Percentiles rank a stretch among this genome's conserved stretches.
These are phyloP conservation scores for Effrenium voratum DNA, from an alignment of 73 alveolate species.

Conservation along the genomic window DNA sequence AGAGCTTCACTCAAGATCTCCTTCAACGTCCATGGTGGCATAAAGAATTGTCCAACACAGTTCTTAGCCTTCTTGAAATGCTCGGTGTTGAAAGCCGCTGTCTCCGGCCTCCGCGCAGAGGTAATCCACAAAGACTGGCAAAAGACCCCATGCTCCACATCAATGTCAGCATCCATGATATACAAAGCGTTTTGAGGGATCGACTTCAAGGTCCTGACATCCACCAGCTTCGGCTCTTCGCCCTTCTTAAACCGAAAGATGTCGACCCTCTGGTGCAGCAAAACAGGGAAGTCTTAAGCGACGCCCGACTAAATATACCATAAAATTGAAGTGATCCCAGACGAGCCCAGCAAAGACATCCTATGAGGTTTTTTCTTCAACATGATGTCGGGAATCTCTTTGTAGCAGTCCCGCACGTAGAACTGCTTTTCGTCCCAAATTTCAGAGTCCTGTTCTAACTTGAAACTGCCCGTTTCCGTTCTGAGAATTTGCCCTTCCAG, in stretches of 20 bases:
- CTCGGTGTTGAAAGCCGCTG: constrained; percentile 38
- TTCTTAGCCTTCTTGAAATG: constrained; percentile 9
- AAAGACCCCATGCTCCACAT: background rate
- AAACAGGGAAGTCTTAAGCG: constrained; percentile 24
- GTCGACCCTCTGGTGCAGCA: background rate
- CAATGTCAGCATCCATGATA: constrained; percentile 39
- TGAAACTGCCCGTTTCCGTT: constrained; percentile 58
- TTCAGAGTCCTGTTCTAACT: constrained; percentile 21
- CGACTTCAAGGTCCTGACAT: background rate
- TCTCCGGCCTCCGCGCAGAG: constrained; percentile 32
- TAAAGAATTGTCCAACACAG: constrained; percentile 22
- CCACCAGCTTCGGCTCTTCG: background rate
- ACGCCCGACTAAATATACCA: constrained; percentile 32
- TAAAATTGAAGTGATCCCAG: constrained; percentile 36
- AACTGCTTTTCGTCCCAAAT: constrained; percentile 49
- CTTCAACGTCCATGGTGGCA: constrained; percentile 68
- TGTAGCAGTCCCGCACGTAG: background rate
- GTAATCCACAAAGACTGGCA: constrained; percentile 74
- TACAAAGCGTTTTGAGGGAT: constrained; percentile 65
- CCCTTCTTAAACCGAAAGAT: constrained; percentile 8
- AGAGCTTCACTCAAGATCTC: constrained; percentile 32
- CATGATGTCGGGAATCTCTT: constrained; percentile 16
- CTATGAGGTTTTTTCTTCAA: constrained; percentile 14
- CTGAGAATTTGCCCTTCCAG: constrained; percentile 32
- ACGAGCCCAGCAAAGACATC: constrained; percentile 49